Evolutionary conservation across 2,329 filamentous ascomycete species (phyloP).

Genomic region (Scytalidium lignicola): DNA sequence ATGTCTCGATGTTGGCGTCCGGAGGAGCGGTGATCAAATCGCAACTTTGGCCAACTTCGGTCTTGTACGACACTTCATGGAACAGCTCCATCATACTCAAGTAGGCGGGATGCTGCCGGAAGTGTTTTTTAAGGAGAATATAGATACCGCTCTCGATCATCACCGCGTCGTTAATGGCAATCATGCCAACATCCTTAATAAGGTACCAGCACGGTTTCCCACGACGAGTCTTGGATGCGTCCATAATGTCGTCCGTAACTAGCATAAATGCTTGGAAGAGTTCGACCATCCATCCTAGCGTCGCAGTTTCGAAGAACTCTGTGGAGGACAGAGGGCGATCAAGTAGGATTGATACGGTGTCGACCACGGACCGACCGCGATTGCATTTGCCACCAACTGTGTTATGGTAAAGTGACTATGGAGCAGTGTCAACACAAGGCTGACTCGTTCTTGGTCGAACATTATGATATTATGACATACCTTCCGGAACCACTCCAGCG

Average conservation of each 20-base stretch:
- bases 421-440: too few species aligned
- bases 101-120: conserved; percentile 79
- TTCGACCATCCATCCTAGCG: conserved; percentile 93
- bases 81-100: conserved; percentile 88
- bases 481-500: too few species aligned
- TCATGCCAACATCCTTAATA: conserved; percentile 77
- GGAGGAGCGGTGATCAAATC: conserved; percentile 92
- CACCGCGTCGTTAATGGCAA: conserved; percentile 95
- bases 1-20: too few species aligned
- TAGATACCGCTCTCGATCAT: conserved; percentile 88
- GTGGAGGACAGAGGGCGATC: conserved; percentile 57
- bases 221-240: conserved; percentile 83
- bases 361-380: too few species aligned
- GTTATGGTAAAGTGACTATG: too few species aligned
- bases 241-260: conserved; percentile 97
- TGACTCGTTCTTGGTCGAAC: too few species aligned
- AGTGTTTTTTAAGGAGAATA: conserved; percentile 82
- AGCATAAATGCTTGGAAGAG: conserved; percentile 97
- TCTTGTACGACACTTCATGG: conserved; percentile 87
- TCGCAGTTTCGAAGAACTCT: conserved; percentile 79
- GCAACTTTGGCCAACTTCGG: conserved; percentile 86
- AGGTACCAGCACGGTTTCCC: conserved; percentile 94
- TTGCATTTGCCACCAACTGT: too few species aligned
- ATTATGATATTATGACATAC: too few species aligned
- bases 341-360: too few species aligned